Evolutionary conservation across 2,329 filamentous ascomycete genomes (phyloP).

Genomic region (Monilinia fructigena): DNA sequence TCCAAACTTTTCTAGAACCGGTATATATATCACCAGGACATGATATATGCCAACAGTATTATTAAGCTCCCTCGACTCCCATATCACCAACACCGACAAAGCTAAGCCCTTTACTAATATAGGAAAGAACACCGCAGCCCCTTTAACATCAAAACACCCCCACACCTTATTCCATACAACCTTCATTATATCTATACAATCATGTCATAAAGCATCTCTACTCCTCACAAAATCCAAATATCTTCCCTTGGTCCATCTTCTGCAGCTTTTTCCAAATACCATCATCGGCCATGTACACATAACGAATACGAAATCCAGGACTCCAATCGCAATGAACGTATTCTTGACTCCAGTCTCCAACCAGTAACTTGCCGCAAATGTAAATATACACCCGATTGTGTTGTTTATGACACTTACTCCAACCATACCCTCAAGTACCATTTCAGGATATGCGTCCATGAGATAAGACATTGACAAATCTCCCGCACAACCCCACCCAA

Average conservation of each 20-base stretch:
- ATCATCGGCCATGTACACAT: conserved; percentile 55
- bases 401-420: conserved; percentile 59
- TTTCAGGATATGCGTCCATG: conserved; percentile 56
- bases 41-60: background rate
- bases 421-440: conserved; percentile 58
- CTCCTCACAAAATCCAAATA: conserved; percentile 50
- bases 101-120: background rate
- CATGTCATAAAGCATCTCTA: conserved; percentile 42
- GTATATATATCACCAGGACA: background rate
- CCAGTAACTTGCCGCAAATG: conserved; percentile 52
- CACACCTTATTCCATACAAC: background rate
- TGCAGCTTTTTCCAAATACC: conserved; percentile 50
- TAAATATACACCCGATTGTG: conserved; percentile 53
- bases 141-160: background rate
- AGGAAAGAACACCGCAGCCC: background rate
- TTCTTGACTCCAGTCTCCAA: conserved; percentile 48
- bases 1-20: background rate
- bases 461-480: conserved; percentile 56
- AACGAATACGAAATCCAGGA: conserved; percentile 52
- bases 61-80: background rate
- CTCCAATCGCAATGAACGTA: conserved; percentile 53
- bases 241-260: conserved; percentile 48
- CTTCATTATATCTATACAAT: background rate
- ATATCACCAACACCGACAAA: background rate
- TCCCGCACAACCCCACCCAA: conserved; percentile 58